Evolutionary conservation across 2,329 filamentous ascomycete genomes (phyloP), one percentile per base, ranked within the genome.

Genomic region (Cytospora chrysosperma): DNA sequence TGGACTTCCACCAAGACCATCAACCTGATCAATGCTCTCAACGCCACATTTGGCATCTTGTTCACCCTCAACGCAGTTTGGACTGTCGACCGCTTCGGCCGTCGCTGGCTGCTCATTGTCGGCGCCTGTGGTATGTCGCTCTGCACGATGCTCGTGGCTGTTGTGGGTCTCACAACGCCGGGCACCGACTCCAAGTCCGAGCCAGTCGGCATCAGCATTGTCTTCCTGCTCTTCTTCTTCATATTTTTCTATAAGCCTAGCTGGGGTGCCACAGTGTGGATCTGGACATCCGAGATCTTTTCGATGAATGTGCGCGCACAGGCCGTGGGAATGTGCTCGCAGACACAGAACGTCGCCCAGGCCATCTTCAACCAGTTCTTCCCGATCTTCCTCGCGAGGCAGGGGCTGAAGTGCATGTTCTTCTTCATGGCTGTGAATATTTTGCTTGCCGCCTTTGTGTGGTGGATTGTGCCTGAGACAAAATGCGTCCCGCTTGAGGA

Each of bases 41-140:
- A 91, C 72, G 88, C 88, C 49, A 91, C 88, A 7, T 88, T 87
- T 68, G 87, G 87, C 62, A 91, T 91, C 67, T 65, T 91, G 26
- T 91, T 91, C 75, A 91, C 88, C 0, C 79, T 91, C 52, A 91
- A 90, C 68, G 88, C 88, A 17, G 83, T 87, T 43, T 91, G 88
- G 88, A 89, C 87, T 5, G 86, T 89, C 37, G 88, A 91, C 73
- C 82, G 88, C 56, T 91, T 88, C 68, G 89, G 88, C 43, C 83
- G 88, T 59, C 88, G 88, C 69, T 87, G 88, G 78, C 78, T 91
- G 63, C 82, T 92, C 70, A 87, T 91, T 62, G 79, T 87, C 40
- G 88, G 89, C 70, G 88, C 83, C 49, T 75, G 87, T 52, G 88
- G 88, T 43, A 91, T 91, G 84, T 86, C 82, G 4, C 65, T 85